These are phyloP conservation scores for Neurospora crassa DNA, from an alignment of 2,329 filamentous ascomycete species.

Conservation along the genomic window DNA sequence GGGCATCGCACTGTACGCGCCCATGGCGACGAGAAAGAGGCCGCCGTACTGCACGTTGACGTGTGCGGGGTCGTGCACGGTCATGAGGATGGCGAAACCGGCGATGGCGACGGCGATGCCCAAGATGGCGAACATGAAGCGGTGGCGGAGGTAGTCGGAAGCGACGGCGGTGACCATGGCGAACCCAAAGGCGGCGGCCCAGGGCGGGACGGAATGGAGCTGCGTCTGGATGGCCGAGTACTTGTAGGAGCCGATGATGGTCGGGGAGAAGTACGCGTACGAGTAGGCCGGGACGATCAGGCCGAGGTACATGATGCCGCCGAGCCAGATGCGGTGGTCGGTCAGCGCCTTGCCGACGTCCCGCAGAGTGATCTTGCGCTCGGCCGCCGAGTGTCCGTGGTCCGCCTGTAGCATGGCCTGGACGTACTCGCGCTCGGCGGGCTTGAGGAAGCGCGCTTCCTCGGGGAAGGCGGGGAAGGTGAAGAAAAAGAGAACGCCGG, in stretches of 20 bases:
- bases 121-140: conserved; percentile 62
- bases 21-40: conserved; percentile 73
- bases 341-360: conserved; percentile 58
- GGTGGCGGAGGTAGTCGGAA: conserved; percentile 64
- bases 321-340: conserved; percentile 65
- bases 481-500: conserved; percentile 57
- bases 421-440: conserved; percentile 57
- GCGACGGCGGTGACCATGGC: conserved; percentile 64
- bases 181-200: conserved; percentile 65
- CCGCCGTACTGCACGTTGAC: conserved; percentile 59
- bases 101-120: conserved; percentile 60
- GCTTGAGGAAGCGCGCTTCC: conserved; percentile 15
- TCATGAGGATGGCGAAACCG: conserved; percentile 67
- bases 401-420: conserved; percentile 58
- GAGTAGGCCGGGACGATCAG: conserved; percentile 69
- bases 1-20: conserved; percentile 81
- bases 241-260: conserved; percentile 59
- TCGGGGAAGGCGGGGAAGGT: conserved; percentile 54
- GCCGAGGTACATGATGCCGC: conserved; percentile 74
- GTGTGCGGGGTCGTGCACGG: conserved; percentile 55
- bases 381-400: conserved; percentile 55
- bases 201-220: conserved; percentile 48
- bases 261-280: conserved; percentile 69
- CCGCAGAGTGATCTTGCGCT: conserved; percentile 47
- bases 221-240: conserved; percentile 50